A percentile compares a stretch with the other conserved stretches of the same genome.
phyloP scores from a whole-genome alignment of 1,284 basidiomycete genomes.

The Microstroma glucosiphilum region DNA sequence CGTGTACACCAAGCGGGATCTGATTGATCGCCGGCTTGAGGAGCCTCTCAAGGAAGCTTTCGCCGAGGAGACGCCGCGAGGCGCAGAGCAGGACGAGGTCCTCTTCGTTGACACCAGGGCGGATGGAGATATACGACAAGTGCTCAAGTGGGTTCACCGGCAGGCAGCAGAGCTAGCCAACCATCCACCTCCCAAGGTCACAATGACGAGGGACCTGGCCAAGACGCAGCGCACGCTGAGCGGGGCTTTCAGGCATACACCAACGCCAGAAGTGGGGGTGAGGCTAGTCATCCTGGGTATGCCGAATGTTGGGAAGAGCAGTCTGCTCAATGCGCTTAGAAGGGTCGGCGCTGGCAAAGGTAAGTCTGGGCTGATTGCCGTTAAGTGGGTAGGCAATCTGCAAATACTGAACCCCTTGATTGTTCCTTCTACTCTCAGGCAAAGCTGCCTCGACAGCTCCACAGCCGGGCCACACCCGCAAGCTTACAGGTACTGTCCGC shows the following conservation, averaged over 20 bases:
- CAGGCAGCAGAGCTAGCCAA: not conserved
- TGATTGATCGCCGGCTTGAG: conserved; percentile 77
- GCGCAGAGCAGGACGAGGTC: conserved; percentile 51
- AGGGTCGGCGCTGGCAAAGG: conserved; percentile 79
- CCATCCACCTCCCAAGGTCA: not conserved
- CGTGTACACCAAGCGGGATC: conserved; percentile 86
- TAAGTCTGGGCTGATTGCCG: conserved; percentile 6
- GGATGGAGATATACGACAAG: conserved; percentile 53
- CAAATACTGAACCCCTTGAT: not conserved
- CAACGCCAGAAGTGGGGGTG: conserved; percentile 46
- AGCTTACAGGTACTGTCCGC: conserved; percentile 46
- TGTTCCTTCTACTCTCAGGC: conserved; percentile 3
- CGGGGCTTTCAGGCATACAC: conserved; percentile 43
- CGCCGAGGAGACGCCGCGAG: conserved; percentile 33
- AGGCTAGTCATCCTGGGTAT: conserved; percentile 61
- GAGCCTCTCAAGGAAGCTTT: conserved; percentile 56
- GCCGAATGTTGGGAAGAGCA: conserved; percentile 98
- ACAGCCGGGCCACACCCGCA: conserved; percentile 58
- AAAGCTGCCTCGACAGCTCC: conserved; percentile 86
- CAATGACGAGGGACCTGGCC: not conserved
- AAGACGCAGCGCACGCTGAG: conserved; percentile 21
- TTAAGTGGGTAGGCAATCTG: conserved; percentile 4
- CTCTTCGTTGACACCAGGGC: conserved; percentile 56
- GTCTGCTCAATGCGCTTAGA: conserved; percentile 82
- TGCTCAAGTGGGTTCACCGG: conserved; percentile 53